These are phyloP conservation scores for Candolleomyces efflorescens DNA, from an alignment of 768 basidiomycete species.

Conservation along the genomic window DNA sequence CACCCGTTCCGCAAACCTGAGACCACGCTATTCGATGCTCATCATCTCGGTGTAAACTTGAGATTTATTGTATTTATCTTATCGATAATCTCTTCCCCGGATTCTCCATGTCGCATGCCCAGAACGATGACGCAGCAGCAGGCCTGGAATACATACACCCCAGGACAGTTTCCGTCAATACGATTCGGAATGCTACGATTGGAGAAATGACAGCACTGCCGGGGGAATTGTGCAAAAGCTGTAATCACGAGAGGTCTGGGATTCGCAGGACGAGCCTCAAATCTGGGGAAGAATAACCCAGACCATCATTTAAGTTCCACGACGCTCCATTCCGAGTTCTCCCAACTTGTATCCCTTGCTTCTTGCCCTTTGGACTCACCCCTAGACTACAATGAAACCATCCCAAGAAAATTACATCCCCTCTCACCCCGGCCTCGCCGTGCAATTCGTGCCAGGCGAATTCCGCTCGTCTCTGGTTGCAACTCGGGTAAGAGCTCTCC, in stretches of 20 bases:
- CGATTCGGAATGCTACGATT: too few species aligned
- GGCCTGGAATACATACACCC: too few species aligned
- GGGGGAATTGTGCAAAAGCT: neutral
- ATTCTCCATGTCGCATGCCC: neutral
- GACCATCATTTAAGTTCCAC: too few species aligned
- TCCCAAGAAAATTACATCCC: slow-evolving; percentile 26
- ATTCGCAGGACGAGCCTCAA: too few species aligned
- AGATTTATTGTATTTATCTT: neutral
- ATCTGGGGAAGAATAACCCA: too few species aligned
- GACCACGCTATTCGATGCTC: too few species aligned
- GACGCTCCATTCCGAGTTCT: too few species aligned
- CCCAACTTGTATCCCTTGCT: neutral
- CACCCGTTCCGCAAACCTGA: neutral
- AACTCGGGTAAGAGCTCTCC: slow-evolving; percentile 22
- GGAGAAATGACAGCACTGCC: neutral
- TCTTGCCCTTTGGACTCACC: neutral
- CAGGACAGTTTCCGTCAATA: too few species aligned
- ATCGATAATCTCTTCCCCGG: slow-evolving; percentile 8
- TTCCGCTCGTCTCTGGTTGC: slow-evolving; percentile 33
- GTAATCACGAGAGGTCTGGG: neutral
- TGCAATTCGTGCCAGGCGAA: slow-evolving; percentile 31
- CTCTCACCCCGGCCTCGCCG: slow-evolving; percentile 31
- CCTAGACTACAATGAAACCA: slow-evolving; percentile 11
- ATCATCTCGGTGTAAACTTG: neutral
- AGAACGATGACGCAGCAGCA: neutral